Evolutionary conservation across 352 stramenopile species (phyloP), one percentile per base, ranked within the genome.

Genomic region (Hyphochytrium catenoides): DNA sequence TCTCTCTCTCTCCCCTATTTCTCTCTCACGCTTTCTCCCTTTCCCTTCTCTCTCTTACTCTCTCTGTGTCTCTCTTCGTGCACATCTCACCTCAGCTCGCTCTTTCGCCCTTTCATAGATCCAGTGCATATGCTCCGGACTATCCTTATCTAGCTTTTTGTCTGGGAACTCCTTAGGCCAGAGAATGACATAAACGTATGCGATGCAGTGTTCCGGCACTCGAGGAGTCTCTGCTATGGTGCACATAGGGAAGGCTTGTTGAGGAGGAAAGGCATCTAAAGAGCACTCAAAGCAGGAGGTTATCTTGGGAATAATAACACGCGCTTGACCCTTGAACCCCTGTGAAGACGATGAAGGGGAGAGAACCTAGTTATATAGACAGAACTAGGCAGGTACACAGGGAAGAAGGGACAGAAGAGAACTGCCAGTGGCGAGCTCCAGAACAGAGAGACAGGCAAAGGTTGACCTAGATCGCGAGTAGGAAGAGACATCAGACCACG

Each of bases 221-320:
- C 88, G 63, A 5, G 90, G 90, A 15, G 88, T 98, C 62, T 97
- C 87, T 18, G 63, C 67, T 31, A 91, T 83, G n/a, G 91, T 99
- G 56, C 91, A 99, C 46, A 98, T 82, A 23, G 87, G 88, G 46
- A 97, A 98, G 26, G 68, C 72, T 22, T 66, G 74, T 46, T 95
- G 82, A 8, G 87, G 88, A 23, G 91, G 85, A 51, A 98, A 98
- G 12, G 83, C 62, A 57, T 95, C 82, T 3, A 98, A 59, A 11
- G 75, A 91, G 44, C 91, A 99, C 64, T 98, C 90, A 55, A 98
- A 99, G 67, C 91, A 99, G 41, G 72, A 90, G 22, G 90, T 99
- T 47, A 96, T 68, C 31, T 82, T 57, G 5, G 89, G 89, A 34
- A 98, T 66, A 48, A 99, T 98, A 21, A 98, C 78, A 44, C 89